Base-by-base conservation (phyloP, 257 asterid genomes). In the Solanum bulbocastanum region DNA sequence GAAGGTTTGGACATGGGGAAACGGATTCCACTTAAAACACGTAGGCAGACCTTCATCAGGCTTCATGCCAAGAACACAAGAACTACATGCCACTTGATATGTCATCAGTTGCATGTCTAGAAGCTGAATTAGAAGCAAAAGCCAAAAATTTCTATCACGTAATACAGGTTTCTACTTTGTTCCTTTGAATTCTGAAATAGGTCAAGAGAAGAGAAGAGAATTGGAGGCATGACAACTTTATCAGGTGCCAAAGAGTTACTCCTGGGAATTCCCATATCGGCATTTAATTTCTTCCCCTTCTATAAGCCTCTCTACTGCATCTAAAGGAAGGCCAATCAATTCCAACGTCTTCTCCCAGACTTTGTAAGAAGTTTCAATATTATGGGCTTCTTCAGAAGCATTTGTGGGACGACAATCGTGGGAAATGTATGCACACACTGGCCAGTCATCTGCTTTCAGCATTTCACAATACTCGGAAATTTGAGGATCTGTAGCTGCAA, bases 321-420 rank as follows among this genome's bases (percentile, higher is more conserved):
- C 98, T 20, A 91, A 87, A 74, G 98, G 98, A 88, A 97, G 98
- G 86, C 98, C 99, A 76, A 94, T 75, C 87, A 97, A 83, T 84
- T 95, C 98, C 85, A 97, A 91, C n/a, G 98, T 95, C 93, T 93
- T 96, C 90, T 97, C 98, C 98, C 98, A 97, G 49, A 97, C 98
- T 88, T 89, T 91, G 85, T 87, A 84, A 56, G 93, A 90, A 84
- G 98, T 97, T 91, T 94, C 98, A 6, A 90, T 89, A 66, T 88
- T 93, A 90, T 95, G 98, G 39, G 99, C 95, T 94, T 95, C 99
- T 92, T 97, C 98, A 3, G 97, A 94, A 72, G 99, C 98, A 90
- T 96, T 96, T 46, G 95, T 90, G 66, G 99, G 99, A 83, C 95
- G 96, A 73, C 99, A 97, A 79, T 96, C 99, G 16, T 94, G 95